phyloP scores from a whole-genome alignment of 2,329 filamentous ascomycete species.

The Grosmannia huntii region DNA sequence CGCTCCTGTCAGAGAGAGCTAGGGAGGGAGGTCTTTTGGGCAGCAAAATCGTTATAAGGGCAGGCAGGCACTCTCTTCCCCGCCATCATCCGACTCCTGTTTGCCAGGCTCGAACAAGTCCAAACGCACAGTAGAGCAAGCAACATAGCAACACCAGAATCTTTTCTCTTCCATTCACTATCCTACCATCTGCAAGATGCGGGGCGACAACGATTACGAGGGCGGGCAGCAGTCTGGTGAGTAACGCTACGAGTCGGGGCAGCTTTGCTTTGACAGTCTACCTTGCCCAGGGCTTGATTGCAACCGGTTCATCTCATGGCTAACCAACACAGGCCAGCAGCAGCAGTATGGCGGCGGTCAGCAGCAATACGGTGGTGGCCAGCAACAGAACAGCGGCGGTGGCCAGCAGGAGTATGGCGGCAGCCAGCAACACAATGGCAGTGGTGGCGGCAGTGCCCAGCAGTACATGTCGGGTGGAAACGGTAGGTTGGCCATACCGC shows the following conservation, averaged over 20 bases:
- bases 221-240: not conserved
- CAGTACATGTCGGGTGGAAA: conserved; percentile 10
- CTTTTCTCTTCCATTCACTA: not conserved
- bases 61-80: not conserved
- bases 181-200: not conserved
- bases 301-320: not conserved
- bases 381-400: not conserved
- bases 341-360: not conserved
- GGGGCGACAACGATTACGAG: not conserved
- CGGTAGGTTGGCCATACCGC: conserved; percentile 2
- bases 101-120: not conserved
- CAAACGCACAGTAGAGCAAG: not conserved
- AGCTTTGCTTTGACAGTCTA: not conserved
- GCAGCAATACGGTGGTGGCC: conserved; percentile 4
- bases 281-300: not conserved
- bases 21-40: not conserved
- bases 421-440: not conserved
- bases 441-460: not conserved
- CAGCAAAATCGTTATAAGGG: not conserved
- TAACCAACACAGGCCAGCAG: not conserved
- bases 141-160: not conserved
- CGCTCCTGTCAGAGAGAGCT: not conserved
- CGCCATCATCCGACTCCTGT: not conserved
- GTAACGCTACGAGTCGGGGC: not conserved
- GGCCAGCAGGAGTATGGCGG: conserved; percentile 1